Percentiles rank a stretch among this genome's conserved stretches.
phyloP scores from a whole-genome alignment of 441 rosid species.

The Populus hybrid region DNA sequence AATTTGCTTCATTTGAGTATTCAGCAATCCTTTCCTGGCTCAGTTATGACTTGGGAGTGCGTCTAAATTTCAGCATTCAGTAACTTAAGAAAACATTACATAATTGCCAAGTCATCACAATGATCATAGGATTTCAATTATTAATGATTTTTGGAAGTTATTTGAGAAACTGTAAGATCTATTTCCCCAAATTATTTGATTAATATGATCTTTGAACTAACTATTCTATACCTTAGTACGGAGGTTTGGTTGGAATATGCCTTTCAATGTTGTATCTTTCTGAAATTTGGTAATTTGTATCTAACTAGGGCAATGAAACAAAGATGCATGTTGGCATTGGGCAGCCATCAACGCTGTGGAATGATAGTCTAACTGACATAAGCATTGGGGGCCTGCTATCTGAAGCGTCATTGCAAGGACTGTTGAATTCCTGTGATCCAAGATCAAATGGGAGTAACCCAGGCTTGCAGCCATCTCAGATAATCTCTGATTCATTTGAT shows the following conservation, averaged over 20 bases:
- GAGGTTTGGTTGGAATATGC: background rate
- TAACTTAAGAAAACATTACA: background rate
- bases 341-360: slow-evolving; percentile 51
- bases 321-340: slow-evolving; percentile 26
- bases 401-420: slow-evolving; percentile 67
- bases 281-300: slow-evolving; percentile 18
- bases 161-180: background rate
- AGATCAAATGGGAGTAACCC: slow-evolving; percentile 37
- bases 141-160: background rate
- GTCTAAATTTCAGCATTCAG: background rate
- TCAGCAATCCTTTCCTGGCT: background rate
- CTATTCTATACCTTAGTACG: too few species aligned
- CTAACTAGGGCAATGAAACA: slow-evolving; percentile 45
- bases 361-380: slow-evolving; percentile 58
- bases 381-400: slow-evolving; percentile 87
- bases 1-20: background rate
- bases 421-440: slow-evolving; percentile 28
- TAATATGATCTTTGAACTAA: background rate
- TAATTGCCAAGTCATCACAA: background rate
- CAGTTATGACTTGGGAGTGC: background rate
- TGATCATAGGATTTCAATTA: background rate
- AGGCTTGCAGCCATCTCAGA: slow-evolving; percentile 43
- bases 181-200: background rate
- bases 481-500: slow-evolving; percentile 65
- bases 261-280: slow-evolving; percentile 8